A percentile compares a stretch with the other conserved stretches of the same genome.
phyloP scores from a whole-genome alignment of 805 yeast genomes.

The Candida argentea region DNA sequence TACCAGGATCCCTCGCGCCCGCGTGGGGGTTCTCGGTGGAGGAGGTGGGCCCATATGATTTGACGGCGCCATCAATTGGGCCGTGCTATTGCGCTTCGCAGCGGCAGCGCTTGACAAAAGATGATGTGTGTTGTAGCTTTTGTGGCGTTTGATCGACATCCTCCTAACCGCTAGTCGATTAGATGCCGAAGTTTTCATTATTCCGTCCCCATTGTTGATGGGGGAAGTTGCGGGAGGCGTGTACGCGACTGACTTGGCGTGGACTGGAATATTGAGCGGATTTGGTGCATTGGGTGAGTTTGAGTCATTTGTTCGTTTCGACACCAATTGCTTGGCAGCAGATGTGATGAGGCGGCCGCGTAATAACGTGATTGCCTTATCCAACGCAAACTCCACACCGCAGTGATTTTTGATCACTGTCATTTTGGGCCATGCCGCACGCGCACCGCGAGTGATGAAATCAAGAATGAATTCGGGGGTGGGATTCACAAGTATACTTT shows the following conservation, averaged over 20 bases:
- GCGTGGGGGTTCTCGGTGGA: too few species aligned
- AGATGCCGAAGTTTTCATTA: slow-evolving; percentile 5
- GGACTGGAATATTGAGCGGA: slow-evolving; percentile 1
- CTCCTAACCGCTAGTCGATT: slow-evolving; percentile 5
- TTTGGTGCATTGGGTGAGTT: slow-evolving; percentile 3
- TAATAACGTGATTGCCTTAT: slow-evolving; percentile 60
- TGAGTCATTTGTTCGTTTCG: slow-evolving; percentile 1
- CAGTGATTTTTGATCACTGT: slow-evolving; percentile 83
- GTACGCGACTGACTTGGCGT: background rate
- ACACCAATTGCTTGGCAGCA: slow-evolving; percentile 7
- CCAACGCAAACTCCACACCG: slow-evolving; percentile 80
- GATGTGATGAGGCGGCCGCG: slow-evolving; percentile 48
- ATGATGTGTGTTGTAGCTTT: slow-evolving; percentile 5
- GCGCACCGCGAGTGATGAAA: slow-evolving; percentile 70
- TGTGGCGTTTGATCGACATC: slow-evolving; percentile 16
- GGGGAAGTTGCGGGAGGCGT: slow-evolving; percentile 8
- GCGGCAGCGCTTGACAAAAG: slow-evolving; percentile 1
- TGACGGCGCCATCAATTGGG: slow-evolving; percentile 9
- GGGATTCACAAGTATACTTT: slow-evolving; percentile 69
- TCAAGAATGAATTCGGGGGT: slow-evolving; percentile 63
- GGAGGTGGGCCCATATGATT: too few species aligned
- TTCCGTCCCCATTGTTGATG: slow-evolving; percentile 7
- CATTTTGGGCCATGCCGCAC: slow-evolving; percentile 90
- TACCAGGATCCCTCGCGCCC: slow-evolving; percentile 4
- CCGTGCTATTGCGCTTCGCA: background rate